These are phyloP conservation scores for Malbranchea cinnamomea DNA, from an alignment of 2,329 filamentous ascomycete genomes.

Conservation along the genomic window DNA sequence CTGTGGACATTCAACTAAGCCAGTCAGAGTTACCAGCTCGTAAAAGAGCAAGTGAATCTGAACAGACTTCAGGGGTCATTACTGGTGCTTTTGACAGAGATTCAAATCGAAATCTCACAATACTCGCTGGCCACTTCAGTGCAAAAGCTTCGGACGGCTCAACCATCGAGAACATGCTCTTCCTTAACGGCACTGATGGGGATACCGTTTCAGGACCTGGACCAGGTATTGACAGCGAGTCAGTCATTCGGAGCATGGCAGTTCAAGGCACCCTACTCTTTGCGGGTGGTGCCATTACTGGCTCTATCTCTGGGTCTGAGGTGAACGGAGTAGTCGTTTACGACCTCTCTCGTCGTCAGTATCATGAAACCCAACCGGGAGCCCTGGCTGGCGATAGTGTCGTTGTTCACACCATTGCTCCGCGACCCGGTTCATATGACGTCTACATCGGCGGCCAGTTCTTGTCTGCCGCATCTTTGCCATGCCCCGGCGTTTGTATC, in stretches of 20 bases:
- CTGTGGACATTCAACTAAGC: slow-evolving; percentile 34
- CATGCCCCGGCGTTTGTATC: slow-evolving; percentile 67
- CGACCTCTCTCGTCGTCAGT: slow-evolving; percentile 51
- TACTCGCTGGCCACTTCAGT: slow-evolving; percentile 76
- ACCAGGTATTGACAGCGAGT: slow-evolving; percentile 48
- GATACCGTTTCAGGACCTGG: slow-evolving; percentile 51
- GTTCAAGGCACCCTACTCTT: slow-evolving; percentile 55
- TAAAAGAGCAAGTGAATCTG: slow-evolving; percentile 18
- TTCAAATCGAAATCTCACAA: slow-evolving; percentile 51
- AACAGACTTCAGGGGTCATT: slow-evolving; percentile 20
- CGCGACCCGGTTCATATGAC: slow-evolving; percentile 53
- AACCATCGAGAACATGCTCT: slow-evolving; percentile 60
- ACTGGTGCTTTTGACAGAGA: slow-evolving; percentile 11
- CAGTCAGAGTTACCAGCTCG: slow-evolving; percentile 12
- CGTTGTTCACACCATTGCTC: slow-evolving; percentile 61
- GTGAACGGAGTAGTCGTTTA: slow-evolving; percentile 69
- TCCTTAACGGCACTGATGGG: slow-evolving; percentile 63
- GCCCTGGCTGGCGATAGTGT: slow-evolving; percentile 54
- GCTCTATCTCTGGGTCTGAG: slow-evolving; percentile 45
- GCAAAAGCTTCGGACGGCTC: slow-evolving; percentile 54
- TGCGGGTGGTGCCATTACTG: slow-evolving; percentile 67
- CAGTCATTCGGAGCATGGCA: slow-evolving; percentile 59
- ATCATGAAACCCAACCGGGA: slow-evolving; percentile 54
- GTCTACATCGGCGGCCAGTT: slow-evolving; percentile 83
- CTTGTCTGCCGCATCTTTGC: slow-evolving; percentile 63